Conservation (phyloP, 768 basidiomycete species). For the Russula dissimulans region DNA sequence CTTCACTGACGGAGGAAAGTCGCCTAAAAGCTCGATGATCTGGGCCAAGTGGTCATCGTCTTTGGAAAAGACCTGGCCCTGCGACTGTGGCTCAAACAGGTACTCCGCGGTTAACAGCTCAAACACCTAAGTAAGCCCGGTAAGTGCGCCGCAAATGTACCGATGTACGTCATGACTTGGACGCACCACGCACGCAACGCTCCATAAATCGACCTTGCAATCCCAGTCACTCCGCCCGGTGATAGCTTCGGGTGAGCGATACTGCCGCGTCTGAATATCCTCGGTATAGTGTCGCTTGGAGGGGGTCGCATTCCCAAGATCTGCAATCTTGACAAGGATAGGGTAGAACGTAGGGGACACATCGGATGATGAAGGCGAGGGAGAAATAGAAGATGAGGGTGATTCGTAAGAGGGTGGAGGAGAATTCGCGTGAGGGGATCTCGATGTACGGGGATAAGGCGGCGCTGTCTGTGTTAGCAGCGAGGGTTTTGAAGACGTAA, state of each 20-base stretch:
- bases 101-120: constrained; percentile 88
- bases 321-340: constrained; percentile 86
- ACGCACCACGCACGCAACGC: constrained; percentile 75
- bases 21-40: constrained; percentile 85
- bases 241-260: constrained; percentile 91
- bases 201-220: constrained; percentile 82
- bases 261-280: constrained; percentile 95
- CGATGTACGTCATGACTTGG: not conserved
- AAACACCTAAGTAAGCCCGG: constrained; percentile 46
- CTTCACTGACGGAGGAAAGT: constrained; percentile 62
- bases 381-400: not conserved
- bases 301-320: constrained; percentile 90
- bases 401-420: not conserved
- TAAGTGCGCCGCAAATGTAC: not conserved
- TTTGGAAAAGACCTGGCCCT: constrained; percentile 74
- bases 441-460: not conserved
- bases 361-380: constrained; percentile 9
- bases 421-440: not conserved
- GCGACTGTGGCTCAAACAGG: constrained; percentile 82
- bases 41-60: constrained; percentile 97
- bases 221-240: constrained; percentile 84
- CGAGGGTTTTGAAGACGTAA: constrained; percentile 26
- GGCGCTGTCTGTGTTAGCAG: constrained; percentile 28
- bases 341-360: constrained; percentile 24
- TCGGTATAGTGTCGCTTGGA: constrained; percentile 87